phyloP scores from a whole-genome alignment of 306 rosid genomes.

The Prunus mume region DNA sequence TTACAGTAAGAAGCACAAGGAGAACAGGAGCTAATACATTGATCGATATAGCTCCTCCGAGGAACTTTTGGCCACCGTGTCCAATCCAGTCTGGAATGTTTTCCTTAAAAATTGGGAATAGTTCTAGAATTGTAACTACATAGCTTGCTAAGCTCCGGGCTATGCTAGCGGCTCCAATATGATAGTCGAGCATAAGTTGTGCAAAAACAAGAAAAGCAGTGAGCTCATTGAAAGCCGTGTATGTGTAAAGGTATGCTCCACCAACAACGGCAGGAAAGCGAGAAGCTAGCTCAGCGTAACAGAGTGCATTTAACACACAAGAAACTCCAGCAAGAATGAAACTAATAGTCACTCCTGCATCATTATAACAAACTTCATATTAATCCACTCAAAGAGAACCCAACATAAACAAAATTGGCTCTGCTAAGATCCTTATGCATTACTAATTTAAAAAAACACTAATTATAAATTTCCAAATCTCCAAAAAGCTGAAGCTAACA shows the following conservation, averaged over 20 bases:
- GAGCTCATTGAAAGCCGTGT: conserved; percentile 89
- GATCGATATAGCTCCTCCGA: conserved; percentile 77
- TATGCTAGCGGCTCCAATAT: conserved; percentile 97
- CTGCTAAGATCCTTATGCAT: not conserved
- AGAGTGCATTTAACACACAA: conserved; percentile 87
- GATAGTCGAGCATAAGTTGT: conserved; percentile 93
- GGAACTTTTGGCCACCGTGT: conserved; percentile 59
- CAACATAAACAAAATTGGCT: not conserved
- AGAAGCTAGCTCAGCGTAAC: conserved; percentile 89
- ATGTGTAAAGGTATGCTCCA: conserved; percentile 87
- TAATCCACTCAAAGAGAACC: conserved; percentile 17
- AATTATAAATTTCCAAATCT: not conserved
- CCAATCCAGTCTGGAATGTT: conserved; percentile 90
- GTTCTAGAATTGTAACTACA: conserved; percentile 63
- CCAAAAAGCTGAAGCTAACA: not conserved
- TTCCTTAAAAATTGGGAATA: conserved; percentile 73
- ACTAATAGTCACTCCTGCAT: conserved; percentile 89
- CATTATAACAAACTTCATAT: conserved; percentile 22
- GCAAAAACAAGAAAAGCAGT: conserved; percentile 93
- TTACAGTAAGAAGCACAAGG: conserved; percentile 58
- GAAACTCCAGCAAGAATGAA: conserved; percentile 83
- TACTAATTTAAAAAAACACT: not conserved
- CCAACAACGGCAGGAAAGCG: conserved; percentile 95
- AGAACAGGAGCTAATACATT: conserved; percentile 86
- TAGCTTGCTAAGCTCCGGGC: conserved; percentile 92